Evolutionary conservation across 345 rosid species (phyloP).

Genomic region (Linum usitatissimum): DNA sequence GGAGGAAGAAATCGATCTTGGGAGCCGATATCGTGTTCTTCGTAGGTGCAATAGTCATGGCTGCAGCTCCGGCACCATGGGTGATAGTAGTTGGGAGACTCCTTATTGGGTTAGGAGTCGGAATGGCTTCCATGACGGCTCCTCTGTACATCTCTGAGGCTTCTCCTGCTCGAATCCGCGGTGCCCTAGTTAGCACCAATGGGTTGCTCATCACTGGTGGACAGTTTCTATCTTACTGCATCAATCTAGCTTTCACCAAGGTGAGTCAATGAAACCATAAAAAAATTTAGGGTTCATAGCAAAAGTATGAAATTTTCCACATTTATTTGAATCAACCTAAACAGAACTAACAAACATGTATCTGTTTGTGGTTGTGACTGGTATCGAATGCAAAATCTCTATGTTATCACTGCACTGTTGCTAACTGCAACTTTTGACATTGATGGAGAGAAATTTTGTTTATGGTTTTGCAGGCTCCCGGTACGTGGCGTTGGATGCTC

Average conservation of each 20-base stretch:
- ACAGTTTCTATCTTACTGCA: constrained; percentile 73
- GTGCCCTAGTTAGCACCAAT: constrained; percentile 82
- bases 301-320: too few relatives aligned
- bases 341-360: too few relatives aligned
- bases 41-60: constrained; percentile 69
- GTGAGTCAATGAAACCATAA: constrained; percentile 18
- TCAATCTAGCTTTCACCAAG: constrained; percentile 68
- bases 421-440: background rate
- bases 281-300: background rate
- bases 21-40: constrained; percentile 65
- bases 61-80: constrained; percentile 49
- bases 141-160: constrained; percentile 91
- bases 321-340: too few relatives aligned
- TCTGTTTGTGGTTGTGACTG: too few relatives aligned
- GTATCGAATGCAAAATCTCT: too few relatives aligned
- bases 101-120: constrained; percentile 74
- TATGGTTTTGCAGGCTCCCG: constrained; percentile 25
- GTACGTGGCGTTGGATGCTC: constrained; percentile 98
- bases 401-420: too few relatives aligned
- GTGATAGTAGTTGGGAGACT: constrained; percentile 56
- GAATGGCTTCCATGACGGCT: constrained; percentile 94
- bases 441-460: background rate
- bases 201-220: constrained; percentile 85
- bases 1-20: constrained; percentile 49
- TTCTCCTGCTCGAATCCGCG: constrained; percentile 77